phyloP scores from a whole-genome alignment of 352 stramenopile species.

The Pilasporangium apinafurcum region DNA sequence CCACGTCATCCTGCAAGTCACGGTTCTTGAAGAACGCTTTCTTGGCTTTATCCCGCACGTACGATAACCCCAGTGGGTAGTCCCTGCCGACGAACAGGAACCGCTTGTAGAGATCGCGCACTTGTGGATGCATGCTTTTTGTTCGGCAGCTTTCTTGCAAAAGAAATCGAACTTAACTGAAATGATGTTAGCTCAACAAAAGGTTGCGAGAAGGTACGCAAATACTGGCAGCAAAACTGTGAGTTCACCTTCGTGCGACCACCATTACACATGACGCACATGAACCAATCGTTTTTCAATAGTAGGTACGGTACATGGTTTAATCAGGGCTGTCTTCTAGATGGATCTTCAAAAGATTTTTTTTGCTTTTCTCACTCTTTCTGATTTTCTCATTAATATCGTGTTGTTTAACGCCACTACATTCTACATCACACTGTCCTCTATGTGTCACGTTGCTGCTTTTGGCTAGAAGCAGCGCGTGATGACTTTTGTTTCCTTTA shows the following conservation, averaged over 20 bases:
- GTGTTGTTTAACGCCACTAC: slow-evolving; percentile 1
- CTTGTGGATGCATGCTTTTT: slow-evolving; percentile 84
- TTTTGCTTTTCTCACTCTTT: neutral
- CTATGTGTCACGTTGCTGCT: slow-evolving; percentile 1
- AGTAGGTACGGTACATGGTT: neutral
- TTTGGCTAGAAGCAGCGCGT: too few relatives aligned
- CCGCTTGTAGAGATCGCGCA: slow-evolving; percentile 95
- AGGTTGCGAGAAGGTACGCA: slow-evolving; percentile 2
- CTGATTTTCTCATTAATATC: slow-evolving; percentile 1
- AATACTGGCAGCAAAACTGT: neutral
- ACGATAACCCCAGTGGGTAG: slow-evolving; percentile 91
- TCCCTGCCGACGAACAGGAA: slow-evolving; percentile 91
- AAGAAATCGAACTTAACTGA: slow-evolving; percentile 4
- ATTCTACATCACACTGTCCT: neutral
- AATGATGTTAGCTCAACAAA: slow-evolving; percentile 3
- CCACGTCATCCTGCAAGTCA: slow-evolving; percentile 54
- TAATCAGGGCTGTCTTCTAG: neutral
- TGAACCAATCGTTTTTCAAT: slow-evolving; percentile 1
- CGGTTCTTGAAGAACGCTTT: slow-evolving; percentile 85
- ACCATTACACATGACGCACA: neutral
- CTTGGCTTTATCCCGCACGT: slow-evolving; percentile 91
- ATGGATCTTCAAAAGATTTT: too few relatives aligned
- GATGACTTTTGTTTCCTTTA: slow-evolving; percentile 2
- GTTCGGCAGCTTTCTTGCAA: slow-evolving; percentile 3
- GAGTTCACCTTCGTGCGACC: slow-evolving; percentile 5